Conservation (phyloP, 1,284 basidiomycete species). For the Austroboletus olivaceoglutinosus region DNA sequence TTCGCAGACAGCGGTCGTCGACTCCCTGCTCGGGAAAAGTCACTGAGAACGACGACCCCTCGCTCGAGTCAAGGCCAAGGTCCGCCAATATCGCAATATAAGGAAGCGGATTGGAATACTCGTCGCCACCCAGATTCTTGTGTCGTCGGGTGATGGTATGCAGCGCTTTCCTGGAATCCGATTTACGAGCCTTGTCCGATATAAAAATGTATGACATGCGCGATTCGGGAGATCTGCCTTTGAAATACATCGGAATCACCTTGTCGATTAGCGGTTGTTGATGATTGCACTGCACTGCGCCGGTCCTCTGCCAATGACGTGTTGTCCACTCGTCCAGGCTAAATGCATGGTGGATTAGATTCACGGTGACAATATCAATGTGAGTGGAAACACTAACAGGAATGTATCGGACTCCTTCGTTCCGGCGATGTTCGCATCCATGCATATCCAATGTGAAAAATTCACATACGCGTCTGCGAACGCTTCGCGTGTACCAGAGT, state of each 20-base stretch:
- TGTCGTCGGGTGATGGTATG: not conserved
- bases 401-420: not conserved
- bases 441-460: constrained; percentile 16
- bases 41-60: not conserved
- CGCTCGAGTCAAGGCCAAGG: constrained; percentile 1
- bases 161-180: not conserved
- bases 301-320: constrained; percentile 13
- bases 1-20: constrained; percentile 2
- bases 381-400: not conserved
- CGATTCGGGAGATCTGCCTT: not conserved
- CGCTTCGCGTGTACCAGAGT: not conserved
- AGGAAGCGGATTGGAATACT: not conserved
- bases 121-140: not conserved
- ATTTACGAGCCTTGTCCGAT: constrained; percentile 4
- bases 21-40: not conserved
- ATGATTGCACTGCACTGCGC: constrained; percentile 12
- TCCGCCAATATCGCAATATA: constrained; percentile 13
- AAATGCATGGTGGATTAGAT: not conserved
- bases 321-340: constrained; percentile 8
- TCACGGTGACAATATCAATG: not conserved
- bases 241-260: constrained; percentile 13
- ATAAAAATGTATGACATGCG: constrained; percentile 12
- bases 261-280: constrained; percentile 6
- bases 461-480: constrained; percentile 11
- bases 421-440: constrained; percentile 3